A percentile compares a stretch with the other conserved stretches of the same genome.
Evolutionary conservation across 805 yeast genomes (phyloP).

Genomic region (Pichia sporocuriosa): DNA sequence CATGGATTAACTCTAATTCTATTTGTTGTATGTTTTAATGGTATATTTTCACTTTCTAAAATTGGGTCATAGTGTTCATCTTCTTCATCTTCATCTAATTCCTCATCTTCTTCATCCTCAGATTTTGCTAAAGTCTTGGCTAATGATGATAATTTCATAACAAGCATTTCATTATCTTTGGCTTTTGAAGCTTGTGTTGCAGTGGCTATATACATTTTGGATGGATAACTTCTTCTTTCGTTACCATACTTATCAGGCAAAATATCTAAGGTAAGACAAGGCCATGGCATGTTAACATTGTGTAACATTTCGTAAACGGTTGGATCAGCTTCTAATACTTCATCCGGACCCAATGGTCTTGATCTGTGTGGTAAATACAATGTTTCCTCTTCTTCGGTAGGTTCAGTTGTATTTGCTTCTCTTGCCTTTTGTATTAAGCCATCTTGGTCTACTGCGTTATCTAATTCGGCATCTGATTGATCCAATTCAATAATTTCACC

Average conservation of each 20-base stretch:
- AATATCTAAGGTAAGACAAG: conserved; percentile 85
- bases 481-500: conserved; percentile 83
- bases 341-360: conserved; percentile 89
- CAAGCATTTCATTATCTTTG: conserved; percentile 82
- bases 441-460: conserved; percentile 50
- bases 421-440: conserved; percentile 46
- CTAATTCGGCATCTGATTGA: conserved; percentile 45
- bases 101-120: conserved; percentile 67
- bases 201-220: conserved; percentile 74
- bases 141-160: conserved; percentile 76
- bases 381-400: conserved; percentile 23
- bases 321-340: conserved; percentile 94
- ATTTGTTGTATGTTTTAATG: conserved; percentile 79
- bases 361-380: conserved; percentile 85
- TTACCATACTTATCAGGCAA: conserved; percentile 81
- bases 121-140: conserved; percentile 83
- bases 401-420: conserved; percentile 29
- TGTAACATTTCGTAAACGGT: conserved; percentile 95
- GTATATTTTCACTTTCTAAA: conserved; percentile 75
- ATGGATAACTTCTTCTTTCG: conserved; percentile 88
- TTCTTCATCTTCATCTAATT: conserved; percentile 66
- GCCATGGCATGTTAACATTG: conserved; percentile 92
- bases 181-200: conserved; percentile 89
- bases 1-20: conserved; percentile 81
- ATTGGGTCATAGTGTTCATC: conserved; percentile 69